phyloP scores from a whole-genome alignment of 1,284 basidiomycete genomes.

The Ustilago vetiveriae region DNA sequence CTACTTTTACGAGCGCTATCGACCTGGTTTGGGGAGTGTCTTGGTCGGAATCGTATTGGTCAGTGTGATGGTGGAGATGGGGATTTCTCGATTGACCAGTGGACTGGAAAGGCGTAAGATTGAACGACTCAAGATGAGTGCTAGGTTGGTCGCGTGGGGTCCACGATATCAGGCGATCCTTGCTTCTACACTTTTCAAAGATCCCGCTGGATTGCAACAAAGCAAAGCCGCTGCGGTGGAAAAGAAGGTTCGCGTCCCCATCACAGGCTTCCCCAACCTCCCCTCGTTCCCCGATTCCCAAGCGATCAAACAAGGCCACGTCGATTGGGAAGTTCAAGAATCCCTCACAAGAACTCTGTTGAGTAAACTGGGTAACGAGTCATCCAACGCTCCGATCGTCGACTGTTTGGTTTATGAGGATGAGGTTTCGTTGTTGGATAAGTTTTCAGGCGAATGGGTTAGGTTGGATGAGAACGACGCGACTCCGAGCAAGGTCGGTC shows the following conservation, averaged over 20 bases:
- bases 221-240: constrained; percentile 25
- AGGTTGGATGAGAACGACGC: constrained; percentile 48
- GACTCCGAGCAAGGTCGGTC: constrained; percentile 10
- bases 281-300: constrained; percentile 33
- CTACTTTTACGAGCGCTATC: constrained; percentile 62
- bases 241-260: constrained; percentile 61
- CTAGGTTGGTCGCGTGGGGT: constrained; percentile 57
- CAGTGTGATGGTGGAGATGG: constrained; percentile 38
- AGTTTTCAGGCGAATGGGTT: constrained; percentile 47
- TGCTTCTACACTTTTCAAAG: no score
- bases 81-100: constrained; percentile 43
- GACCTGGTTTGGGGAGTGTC: constrained; percentile 54
- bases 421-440: constrained; percentile 47
- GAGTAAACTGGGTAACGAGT: constrained; percentile 9
- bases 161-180: constrained; percentile 51
- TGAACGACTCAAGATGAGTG: constrained; percentile 46
- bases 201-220: neutral
- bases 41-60: constrained; percentile 47
- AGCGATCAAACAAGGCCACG: constrained; percentile 23
- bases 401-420: constrained; percentile 49
- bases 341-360: constrained; percentile 37
- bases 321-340: constrained; percentile 62
- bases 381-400: constrained; percentile 34
- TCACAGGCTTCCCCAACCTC: constrained; percentile 51
- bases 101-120: constrained; percentile 49